A percentile compares a stretch with the other conserved stretches of the same genome.
phyloP scores from a whole-genome alignment of 2,329 filamentous ascomycete genomes.

The Phyllosticta citrichinensis region DNA sequence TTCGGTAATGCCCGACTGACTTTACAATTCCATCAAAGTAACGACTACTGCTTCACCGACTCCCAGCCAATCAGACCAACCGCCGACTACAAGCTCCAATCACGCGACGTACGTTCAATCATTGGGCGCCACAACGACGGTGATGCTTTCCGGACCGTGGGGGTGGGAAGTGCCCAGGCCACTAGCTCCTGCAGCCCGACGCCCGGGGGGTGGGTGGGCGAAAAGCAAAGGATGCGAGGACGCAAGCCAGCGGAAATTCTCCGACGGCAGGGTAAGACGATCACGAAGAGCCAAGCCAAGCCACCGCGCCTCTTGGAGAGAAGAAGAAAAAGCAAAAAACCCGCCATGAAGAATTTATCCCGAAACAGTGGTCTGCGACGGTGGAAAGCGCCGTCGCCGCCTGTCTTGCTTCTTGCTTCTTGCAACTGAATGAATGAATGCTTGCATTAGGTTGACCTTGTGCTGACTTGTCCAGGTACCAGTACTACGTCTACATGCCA shows the following conservation, averaged over 20 bases:
- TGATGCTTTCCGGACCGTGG: not conserved
- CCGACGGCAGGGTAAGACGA: not conserved
- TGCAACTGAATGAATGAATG: not conserved
- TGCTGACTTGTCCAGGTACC: not conserved
- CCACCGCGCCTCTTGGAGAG: not conserved
- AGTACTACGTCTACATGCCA: not conserved
- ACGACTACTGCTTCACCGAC: not conserved
- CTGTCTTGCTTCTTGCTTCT: no score
- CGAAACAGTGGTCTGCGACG: not conserved
- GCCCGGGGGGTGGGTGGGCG: not conserved
- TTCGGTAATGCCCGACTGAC: not conserved
- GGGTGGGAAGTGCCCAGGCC: not conserved
- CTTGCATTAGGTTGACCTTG: not conserved
- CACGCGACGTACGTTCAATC: not conserved
- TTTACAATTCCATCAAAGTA: not conserved
- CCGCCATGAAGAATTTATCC: not conserved
- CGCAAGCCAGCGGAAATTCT: not conserved
- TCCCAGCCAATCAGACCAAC: not conserved
- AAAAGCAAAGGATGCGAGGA: not conserved
- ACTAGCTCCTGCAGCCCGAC: not conserved
- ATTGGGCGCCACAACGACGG: not conserved
- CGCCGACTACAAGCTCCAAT: not conserved
- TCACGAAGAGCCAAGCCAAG: not conserved
- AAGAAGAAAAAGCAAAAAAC: not conserved
- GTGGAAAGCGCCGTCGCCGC: not conserved